Base-by-base conservation (phyloP, 2,329 filamentous ascomycete genomes). In the Mollisia scopiformis region DNA sequence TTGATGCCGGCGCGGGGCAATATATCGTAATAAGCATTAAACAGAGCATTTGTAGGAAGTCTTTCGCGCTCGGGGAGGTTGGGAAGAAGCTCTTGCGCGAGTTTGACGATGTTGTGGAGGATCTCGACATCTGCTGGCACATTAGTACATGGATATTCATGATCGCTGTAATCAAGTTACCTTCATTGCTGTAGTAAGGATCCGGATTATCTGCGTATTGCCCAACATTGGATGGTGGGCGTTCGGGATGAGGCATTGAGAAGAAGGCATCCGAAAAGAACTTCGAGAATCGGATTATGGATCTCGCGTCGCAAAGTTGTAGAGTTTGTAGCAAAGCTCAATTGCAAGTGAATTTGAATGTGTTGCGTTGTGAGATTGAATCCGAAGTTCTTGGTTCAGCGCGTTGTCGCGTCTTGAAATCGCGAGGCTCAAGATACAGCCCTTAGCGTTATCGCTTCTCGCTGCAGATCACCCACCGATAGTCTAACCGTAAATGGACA, bases 1-100 rank as follows among this genome's bases (percentile, higher is more conserved):
- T 91, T 83, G 65, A 92, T 79, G 57, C 87, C 89, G 78, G 90
- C 80, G 66, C 86, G 80, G 5, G 84, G 85, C n/a, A 96, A 83
- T 43, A 93, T 82, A 58, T 85, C 81, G 71, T 95, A 89, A 73
- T 96, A 96, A 30, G 92, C 91, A 56, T 84, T 82, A 76, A 96
- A 96, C 19, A 97, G 83, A 10, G 92, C 91, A 71, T 88, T 87
- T 60, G 89, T 92, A 3, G 91, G 88, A 23, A 90, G 80, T 58
- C 84, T 83, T 68, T 89, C 84, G 52, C 82, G 82, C 59, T 88
- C 84, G 1, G 85, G 79, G 1, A 85, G 77, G 11, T 75, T 76
- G 49, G 84, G 78, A 56, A 86, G 80, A 30, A 90, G 82, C 41
- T 84, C 79, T 76, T 93, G 86, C 46, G 91, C 93, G 68, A 84